phyloP scores from a whole-genome alignment of 176 grass and related monocot species.

The Leersia perrieri region DNA sequence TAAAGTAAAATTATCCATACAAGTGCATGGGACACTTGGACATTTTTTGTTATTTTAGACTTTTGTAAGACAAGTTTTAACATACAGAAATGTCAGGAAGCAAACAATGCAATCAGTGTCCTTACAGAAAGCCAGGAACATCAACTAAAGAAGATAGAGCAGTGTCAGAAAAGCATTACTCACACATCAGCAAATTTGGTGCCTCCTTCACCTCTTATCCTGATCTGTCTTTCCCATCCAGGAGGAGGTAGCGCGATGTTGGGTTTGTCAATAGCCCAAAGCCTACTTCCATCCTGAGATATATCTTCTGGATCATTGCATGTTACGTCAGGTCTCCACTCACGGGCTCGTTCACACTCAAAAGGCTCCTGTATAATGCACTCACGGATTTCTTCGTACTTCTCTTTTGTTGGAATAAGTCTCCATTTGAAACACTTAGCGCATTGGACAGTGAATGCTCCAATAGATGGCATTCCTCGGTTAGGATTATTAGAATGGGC shows the following conservation, averaged over 20 bases:
- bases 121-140: slow-evolving; percentile 32
- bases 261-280: slow-evolving; percentile 98
- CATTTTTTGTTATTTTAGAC: slow-evolving; percentile 2
- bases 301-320: slow-evolving; percentile 85
- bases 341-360: slow-evolving; percentile 67
- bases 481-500: slow-evolving; percentile 17
- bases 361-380: slow-evolving; percentile 76
- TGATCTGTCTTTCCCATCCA: slow-evolving; percentile 94
- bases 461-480: slow-evolving; percentile 68
- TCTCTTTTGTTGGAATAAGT: slow-evolving; percentile 90
- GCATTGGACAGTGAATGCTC: slow-evolving; percentile 91
- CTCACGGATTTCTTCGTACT: slow-evolving; percentile 93
- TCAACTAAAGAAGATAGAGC: not conserved
- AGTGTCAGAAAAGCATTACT: slow-evolving; percentile 34
- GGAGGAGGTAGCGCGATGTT: slow-evolving; percentile 79
- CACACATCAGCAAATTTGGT: slow-evolving; percentile 98
- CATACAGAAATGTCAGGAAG: not conserved
- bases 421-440: slow-evolving; percentile 97
- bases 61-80: not conserved
- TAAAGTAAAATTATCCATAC: not conserved
- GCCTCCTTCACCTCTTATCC: slow-evolving; percentile 94
- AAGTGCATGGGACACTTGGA: not conserved
- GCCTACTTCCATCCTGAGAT: slow-evolving; percentile 89
- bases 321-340: slow-evolving; percentile 73
- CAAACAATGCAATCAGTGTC: not conserved